phyloP scores from a whole-genome alignment of 495 filamentous ascomycete genomes.

The Penicillium waksmanii region DNA sequence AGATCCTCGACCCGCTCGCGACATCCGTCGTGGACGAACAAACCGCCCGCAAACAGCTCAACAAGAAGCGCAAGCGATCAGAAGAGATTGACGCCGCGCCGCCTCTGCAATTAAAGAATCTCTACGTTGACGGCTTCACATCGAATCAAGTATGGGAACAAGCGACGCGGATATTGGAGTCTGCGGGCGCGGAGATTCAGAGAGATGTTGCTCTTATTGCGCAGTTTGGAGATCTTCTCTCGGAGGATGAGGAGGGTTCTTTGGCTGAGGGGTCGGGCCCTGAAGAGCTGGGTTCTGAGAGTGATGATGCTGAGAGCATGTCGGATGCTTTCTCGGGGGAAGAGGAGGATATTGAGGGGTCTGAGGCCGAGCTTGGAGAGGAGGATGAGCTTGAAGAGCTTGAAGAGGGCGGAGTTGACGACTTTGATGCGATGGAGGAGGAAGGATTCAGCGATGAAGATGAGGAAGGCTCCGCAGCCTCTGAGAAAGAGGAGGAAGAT shows the following conservation, averaged over 20 bases:
- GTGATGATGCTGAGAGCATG: conserved; percentile 30
- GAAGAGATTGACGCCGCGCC: conserved; percentile 47
- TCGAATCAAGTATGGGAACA: conserved; percentile 94
- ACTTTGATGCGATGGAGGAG: conserved; percentile 22
- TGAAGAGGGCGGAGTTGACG: conserved; percentile 18
- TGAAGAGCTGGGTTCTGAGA: conserved; percentile 44
- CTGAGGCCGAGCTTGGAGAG: conserved; percentile 1
- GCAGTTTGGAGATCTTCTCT: conserved; percentile 24
- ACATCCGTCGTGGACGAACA: conserved; percentile 67
- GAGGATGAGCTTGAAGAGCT: neutral
- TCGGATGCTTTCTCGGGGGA: conserved; percentile 48
- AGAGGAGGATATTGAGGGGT: conserved; percentile 28
- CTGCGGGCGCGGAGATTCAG: conserved; percentile 38
- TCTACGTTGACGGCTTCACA: conserved; percentile 87
- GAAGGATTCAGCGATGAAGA: conserved; percentile 26
- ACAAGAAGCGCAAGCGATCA: conserved; percentile 69
- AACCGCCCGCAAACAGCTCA: conserved; percentile 56
- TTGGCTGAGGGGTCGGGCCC: conserved; percentile 28
- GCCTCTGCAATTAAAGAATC: conserved; percentile 69
- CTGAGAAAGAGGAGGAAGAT: conserved; percentile 31
- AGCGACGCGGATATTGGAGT: conserved; percentile 68
- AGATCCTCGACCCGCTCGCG: conserved; percentile 76
- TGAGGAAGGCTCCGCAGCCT: conserved; percentile 29
- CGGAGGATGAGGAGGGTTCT: conserved; percentile 14
- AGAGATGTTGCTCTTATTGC: conserved; percentile 33